phyloP scores from a whole-genome alignment of 768 basidiomycete genomes.

The Lactifluus hygrophoroides region DNA sequence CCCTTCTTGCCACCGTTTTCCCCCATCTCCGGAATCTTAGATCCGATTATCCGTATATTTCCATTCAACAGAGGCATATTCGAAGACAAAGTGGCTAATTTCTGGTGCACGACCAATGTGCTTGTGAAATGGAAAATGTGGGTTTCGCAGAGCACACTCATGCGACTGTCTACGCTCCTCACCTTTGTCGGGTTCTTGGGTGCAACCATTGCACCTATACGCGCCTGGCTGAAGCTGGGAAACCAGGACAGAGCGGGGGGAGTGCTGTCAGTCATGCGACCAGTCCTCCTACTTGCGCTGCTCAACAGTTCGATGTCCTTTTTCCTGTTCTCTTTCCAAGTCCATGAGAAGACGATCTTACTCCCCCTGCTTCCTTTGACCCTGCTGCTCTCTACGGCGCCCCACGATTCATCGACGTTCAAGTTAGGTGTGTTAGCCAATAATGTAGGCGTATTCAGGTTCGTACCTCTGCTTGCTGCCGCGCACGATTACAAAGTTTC shows the following conservation, averaged over 20 bases:
- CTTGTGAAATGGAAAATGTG: slow-evolving; percentile 74
- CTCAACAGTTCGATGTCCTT: slow-evolving; percentile 82
- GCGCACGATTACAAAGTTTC: not conserved
- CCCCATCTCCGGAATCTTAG: slow-evolving; percentile 37
- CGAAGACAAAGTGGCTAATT: slow-evolving; percentile 95
- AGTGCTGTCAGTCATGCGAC: slow-evolving; percentile 43
- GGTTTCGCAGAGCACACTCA: slow-evolving; percentile 39
- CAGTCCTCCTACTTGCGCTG: slow-evolving; percentile 72
- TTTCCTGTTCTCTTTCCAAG: slow-evolving; percentile 95
- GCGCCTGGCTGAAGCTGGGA: slow-evolving; percentile 30
- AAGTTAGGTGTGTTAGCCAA: slow-evolving; percentile 68
- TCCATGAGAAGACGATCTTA: slow-evolving; percentile 90
- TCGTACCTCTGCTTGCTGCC: slow-evolving; percentile 19
- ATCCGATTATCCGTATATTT: slow-evolving; percentile 76
- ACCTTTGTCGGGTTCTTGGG: slow-evolving; percentile 70
- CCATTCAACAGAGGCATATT: slow-evolving; percentile 87
- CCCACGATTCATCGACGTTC: slow-evolving; percentile 47
- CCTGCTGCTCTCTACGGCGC: slow-evolving; percentile 52
- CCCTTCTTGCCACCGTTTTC: slow-evolving; percentile 74
- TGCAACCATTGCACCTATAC: slow-evolving; percentile 39
- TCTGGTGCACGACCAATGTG: slow-evolving; percentile 93
- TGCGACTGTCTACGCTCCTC: slow-evolving; percentile 55
- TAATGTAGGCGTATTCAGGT: slow-evolving; percentile 88
- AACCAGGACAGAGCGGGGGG: slow-evolving; percentile 3
- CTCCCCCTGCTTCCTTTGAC: slow-evolving; percentile 81